Evolutionary conservation across 768 basidiomycete species (phyloP).

Genomic region (Leccinum longicurvipes): DNA sequence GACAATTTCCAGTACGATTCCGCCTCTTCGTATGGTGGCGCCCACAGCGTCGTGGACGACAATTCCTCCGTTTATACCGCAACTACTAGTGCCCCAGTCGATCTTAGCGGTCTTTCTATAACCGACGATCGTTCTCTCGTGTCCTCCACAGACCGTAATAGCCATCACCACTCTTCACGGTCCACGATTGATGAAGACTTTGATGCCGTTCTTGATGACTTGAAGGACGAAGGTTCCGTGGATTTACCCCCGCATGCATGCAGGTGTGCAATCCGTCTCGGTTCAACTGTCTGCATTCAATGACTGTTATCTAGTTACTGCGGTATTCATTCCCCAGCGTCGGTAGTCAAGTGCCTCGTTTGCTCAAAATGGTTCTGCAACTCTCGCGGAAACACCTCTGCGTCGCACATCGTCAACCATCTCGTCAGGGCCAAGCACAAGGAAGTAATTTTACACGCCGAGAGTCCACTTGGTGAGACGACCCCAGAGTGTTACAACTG

Average conservation of each 20-base stretch:
- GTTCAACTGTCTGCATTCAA: slow-evolving; percentile 3
- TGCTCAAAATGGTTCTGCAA: slow-evolving; percentile 99
- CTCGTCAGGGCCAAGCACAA: slow-evolving; percentile 99
- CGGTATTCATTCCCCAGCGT: slow-evolving; percentile 95
- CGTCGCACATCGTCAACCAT: slow-evolving; percentile 99
- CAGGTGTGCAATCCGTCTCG: slow-evolving; percentile 55
- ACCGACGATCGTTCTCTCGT: slow-evolving; percentile 56
- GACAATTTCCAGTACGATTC: slow-evolving; percentile 86
- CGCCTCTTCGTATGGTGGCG: slow-evolving; percentile 72
- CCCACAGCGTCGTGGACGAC: slow-evolving; percentile 70
- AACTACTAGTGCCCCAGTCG: slow-evolving; percentile 58
- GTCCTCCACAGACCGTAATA: slow-evolving; percentile 38
- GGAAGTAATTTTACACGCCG: slow-evolving; percentile 94
- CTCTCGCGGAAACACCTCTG: slow-evolving; percentile 94
- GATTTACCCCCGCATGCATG: slow-evolving; percentile 92
- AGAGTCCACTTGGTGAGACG: slow-evolving; percentile 94
- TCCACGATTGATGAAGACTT: slow-evolving; percentile 74
- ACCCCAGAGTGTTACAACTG: slow-evolving; percentile 99
- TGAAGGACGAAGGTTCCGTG: slow-evolving; percentile 75
- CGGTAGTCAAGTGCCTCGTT: slow-evolving; percentile 91
- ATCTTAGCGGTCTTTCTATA: slow-evolving; percentile 66
- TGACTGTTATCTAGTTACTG: slow-evolving; percentile 67
- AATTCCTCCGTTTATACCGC: slow-evolving; percentile 79
- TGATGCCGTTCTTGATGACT: slow-evolving; percentile 83
- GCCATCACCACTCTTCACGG: slow-evolving; percentile 33